Percentiles rank a stretch among this genome's conserved stretches.
Evolutionary conservation across 202 grass and related monocot species (phyloP).

Genomic region (Zoysia matrella): DNA sequence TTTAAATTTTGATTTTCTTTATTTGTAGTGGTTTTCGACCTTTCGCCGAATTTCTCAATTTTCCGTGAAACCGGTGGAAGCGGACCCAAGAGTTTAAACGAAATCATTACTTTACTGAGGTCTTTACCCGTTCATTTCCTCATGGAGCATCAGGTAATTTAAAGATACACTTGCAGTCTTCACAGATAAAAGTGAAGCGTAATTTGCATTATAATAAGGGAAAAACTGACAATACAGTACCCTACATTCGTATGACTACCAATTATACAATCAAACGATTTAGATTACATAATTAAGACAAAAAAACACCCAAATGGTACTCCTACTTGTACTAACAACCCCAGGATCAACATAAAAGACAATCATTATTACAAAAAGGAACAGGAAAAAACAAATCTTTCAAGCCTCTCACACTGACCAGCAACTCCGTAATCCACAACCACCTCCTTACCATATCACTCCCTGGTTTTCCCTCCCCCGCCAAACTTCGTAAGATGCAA

Average conservation of each 20-base stretch:
- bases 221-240: constrained; percentile 15
- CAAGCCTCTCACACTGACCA: constrained; percentile 54
- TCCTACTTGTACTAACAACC: constrained; percentile 46
- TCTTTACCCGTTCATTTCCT: neutral
- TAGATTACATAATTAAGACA: constrained; percentile 50
- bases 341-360: constrained; percentile 7
- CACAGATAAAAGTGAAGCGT: neutral
- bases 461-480: constrained; percentile 20
- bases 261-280: constrained; percentile 42
- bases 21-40: neutral
- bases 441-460: neutral
- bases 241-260: constrained; percentile 35
- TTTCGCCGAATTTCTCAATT: no score
- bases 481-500: constrained; percentile 60
- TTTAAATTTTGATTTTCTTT: neutral
- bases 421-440: neutral
- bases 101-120: no score
- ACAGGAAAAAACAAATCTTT: constrained; percentile 34
- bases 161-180: neutral
- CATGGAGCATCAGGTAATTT: neutral
- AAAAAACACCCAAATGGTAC: constrained; percentile 44
- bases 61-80: no score
- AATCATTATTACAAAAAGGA: neutral
- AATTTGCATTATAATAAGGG: neutral
- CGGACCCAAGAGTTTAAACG: no score